Conservation (phyloP, 208 protist genomes). For the Leptomonas pyrrhocoris region DNA sequence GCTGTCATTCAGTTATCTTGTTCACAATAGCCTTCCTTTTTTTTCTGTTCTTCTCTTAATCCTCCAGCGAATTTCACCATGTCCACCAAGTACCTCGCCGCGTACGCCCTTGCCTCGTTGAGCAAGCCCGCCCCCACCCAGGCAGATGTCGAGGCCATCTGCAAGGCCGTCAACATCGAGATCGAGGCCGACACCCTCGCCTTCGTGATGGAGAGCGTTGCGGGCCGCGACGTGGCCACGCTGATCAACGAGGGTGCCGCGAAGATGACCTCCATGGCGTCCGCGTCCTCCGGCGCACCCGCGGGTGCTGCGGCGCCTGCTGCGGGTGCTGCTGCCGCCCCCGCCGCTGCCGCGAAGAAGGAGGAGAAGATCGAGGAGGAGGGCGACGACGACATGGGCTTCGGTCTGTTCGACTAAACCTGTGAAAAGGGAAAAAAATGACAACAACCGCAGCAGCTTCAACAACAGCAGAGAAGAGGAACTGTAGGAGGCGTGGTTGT, state of each 20-base stretch:
- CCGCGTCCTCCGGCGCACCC: conserved; percentile 42
- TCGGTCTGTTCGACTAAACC: conserved; percentile 90
- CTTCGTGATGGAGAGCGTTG: conserved; percentile 82
- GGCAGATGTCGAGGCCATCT: conserved; percentile 86
- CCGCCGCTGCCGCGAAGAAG: conserved; percentile 50
- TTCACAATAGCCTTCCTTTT: not conserved
- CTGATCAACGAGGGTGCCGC: conserved; percentile 77
- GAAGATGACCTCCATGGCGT: conserved; percentile 79
- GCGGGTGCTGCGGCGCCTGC: conserved; percentile 42
- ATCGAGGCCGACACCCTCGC: conserved; percentile 79
- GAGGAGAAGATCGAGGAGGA: conserved; percentile 82
- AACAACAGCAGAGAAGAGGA: too few species aligned
- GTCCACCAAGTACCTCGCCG: conserved; percentile 93
- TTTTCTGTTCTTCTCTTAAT: too few species aligned
- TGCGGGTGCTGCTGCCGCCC: conserved; percentile 35
- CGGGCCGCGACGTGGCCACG: conserved; percentile 71
- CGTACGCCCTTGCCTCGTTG: conserved; percentile 90
- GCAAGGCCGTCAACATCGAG: conserved; percentile 73
- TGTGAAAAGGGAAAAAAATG: too few species aligned
- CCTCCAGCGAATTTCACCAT: conserved; percentile 48
- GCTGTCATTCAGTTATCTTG: too few species aligned
- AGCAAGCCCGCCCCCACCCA: conserved; percentile 70
- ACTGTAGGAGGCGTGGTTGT: too few species aligned
- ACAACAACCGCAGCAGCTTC: too few species aligned
- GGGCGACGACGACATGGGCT: conserved; percentile 90